phyloP scores from a whole-genome alignment of 805 yeast genomes.

The Isabelozyma gotoi region DNA sequence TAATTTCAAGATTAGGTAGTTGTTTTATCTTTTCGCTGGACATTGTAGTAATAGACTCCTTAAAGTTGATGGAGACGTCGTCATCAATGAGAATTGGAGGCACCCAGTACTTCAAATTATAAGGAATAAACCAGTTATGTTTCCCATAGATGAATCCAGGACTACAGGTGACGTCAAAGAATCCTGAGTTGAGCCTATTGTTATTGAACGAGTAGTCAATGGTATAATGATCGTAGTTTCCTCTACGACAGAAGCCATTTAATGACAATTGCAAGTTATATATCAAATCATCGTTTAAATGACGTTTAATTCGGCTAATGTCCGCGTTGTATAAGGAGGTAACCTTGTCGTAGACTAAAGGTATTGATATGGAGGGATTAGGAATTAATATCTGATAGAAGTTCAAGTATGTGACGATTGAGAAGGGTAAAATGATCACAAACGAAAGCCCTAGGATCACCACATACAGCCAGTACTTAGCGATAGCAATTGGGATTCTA shows the following conservation, averaged over 20 bases:
- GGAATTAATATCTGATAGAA: constrained; percentile 38
- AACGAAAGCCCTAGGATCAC: constrained; percentile 19
- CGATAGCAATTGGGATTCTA: constrained; percentile 15
- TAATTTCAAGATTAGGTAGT: not conserved
- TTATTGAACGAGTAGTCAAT: not conserved
- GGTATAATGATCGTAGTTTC: not conserved
- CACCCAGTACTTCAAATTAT: constrained; percentile 34
- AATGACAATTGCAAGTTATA: not conserved
- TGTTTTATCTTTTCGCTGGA: not conserved
- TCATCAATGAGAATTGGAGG: constrained; percentile 30
- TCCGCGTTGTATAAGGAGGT: not conserved
- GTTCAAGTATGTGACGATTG: constrained; percentile 32
- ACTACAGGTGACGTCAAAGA: constrained; percentile 26
- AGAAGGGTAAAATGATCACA: constrained; percentile 31
- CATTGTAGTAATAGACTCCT: not conserved
- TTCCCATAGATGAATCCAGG: constrained; percentile 24
- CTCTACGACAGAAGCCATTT: not conserved
- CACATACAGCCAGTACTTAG: constrained; percentile 24
- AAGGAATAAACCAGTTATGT: constrained; percentile 35
- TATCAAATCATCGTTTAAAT: not conserved
- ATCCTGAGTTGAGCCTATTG: not conserved
- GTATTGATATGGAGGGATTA: constrained; percentile 11
- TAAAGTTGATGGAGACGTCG: constrained; percentile 1
- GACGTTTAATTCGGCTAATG: not conserved
- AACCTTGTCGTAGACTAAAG: constrained; percentile 8